Evolutionary conservation across 2,329 filamentous ascomycete species (phyloP), one percentile per base, ranked within the genome.

Genomic region (Geosmithia putterillii): DNA sequence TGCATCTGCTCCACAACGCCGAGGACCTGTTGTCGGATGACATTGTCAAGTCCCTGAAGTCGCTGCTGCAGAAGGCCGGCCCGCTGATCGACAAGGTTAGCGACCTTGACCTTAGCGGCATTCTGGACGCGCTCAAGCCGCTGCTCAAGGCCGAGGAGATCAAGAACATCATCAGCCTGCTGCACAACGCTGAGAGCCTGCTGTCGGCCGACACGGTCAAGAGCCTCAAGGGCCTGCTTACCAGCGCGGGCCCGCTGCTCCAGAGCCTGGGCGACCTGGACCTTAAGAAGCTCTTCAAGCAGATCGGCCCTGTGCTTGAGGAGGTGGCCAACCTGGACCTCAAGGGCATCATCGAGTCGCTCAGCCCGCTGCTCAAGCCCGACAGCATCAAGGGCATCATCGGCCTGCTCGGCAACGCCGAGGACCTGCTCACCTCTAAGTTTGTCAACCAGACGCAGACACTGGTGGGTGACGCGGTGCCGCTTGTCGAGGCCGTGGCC

Each of bases 371-470:
- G 10, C 51, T 66, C 25, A 62, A 60, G 1, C 54, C 61, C 1
- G 39, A 54, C 12, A 57, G 55, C 0, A 48, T 66, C 7, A 50
- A 56, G 43, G 62, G 61, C 5, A 46, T 67, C 5, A 46, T 63
- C 2, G 59, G 61, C 3, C 52, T 63, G 0, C 51, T 63, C 1
- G 54, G 48, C 18, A 66, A 65, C 37, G 63, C 62, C 0, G 61
- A 64, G 44, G 51, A 56, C n/a, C 52, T 66, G 1, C 55, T 66
- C 21, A 65, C 56, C 1, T 44, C 45, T 39, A 55, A 57, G 12
- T 66, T 67, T 40, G 64, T 67, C 50, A 64, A 65, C 41, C 55
- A 65, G 39, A 67, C 62, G 0, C 59, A 64, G 8, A 61, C 56
- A 0, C 57, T 65, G 18, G 57, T 65, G 17, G 53, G 52, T 9